These are phyloP conservation scores for Kalmanozyma brasiliensis DNA, from an alignment of 1,284 basidiomycete species.

Conservation along the genomic window DNA sequence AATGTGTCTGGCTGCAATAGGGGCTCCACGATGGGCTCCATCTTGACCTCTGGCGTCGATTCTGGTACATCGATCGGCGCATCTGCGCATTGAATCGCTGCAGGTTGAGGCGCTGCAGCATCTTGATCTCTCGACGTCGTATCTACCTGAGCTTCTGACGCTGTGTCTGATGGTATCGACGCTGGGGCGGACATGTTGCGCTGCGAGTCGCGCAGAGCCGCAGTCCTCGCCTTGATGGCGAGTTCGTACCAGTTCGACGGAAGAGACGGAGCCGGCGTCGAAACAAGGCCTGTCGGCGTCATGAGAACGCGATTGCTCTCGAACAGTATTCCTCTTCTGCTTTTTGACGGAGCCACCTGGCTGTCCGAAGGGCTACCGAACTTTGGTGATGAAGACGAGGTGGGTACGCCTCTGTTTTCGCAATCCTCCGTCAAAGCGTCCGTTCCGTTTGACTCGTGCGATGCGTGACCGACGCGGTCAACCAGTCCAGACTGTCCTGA, in stretches of 20 bases:
- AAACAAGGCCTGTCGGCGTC: conserved; percentile 33
- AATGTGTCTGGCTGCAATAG: neutral
- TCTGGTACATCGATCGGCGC: neutral
- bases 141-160: neutral
- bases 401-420: conserved; percentile 5
- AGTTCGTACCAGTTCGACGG: conserved; percentile 37
- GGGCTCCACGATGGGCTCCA: conserved; percentile 4
- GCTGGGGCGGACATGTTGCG: conserved; percentile 22
- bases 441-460: neutral
- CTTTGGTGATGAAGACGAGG: neutral
- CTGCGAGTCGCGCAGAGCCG: conserved; percentile 28
- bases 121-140: neutral
- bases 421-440: neutral
- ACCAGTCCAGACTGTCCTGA: neutral
- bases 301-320: conserved; percentile 21
- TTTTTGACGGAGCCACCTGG: conserved; percentile 1
- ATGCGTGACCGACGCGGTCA: neutral
- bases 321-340: conserved; percentile 12
- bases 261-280: conserved; percentile 23
- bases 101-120: neutral
- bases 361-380: neutral
- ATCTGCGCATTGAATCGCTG: neutral
- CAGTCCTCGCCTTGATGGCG: conserved; percentile 25
- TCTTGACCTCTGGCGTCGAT: conserved; percentile 5
- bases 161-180: conserved; percentile 4